phyloP scores from a whole-genome alignment of 2,329 filamentous ascomycete genomes.

The Fusarium tupiense region DNA sequence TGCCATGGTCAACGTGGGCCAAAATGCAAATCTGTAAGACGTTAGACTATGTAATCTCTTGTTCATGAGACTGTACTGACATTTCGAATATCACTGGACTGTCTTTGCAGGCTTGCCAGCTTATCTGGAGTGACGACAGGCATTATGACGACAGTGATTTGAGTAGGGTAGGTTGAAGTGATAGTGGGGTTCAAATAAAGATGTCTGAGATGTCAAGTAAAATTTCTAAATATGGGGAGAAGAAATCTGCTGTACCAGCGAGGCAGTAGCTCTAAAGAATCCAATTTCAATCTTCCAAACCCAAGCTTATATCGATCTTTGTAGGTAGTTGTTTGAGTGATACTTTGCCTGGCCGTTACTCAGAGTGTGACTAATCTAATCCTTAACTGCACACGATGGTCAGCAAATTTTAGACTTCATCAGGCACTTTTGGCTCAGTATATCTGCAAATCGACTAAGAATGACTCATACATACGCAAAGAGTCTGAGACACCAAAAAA shows the following conservation, averaged over 20 bases:
- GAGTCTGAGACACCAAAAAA: constrained; percentile 14
- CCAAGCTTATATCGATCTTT: background rate
- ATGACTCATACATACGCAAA: constrained; percentile 41
- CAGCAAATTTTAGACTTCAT: constrained; percentile 25
- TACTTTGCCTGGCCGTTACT: constrained; percentile 22
- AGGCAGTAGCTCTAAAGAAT: background rate
- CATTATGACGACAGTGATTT: constrained; percentile 65
- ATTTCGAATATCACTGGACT: constrained; percentile 91
- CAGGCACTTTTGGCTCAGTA: constrained; percentile 15
- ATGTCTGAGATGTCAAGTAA: background rate
- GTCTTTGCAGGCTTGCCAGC: constrained; percentile 87
- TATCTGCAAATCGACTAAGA: constrained; percentile 35
- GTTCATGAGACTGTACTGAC: constrained; percentile 59
- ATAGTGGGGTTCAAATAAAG: constrained; percentile 6
- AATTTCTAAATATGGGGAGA: constrained; percentile 9
- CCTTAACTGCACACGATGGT: constrained; percentile 19
- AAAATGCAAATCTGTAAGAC: constrained; percentile 83
- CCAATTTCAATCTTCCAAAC: constrained; percentile 4
- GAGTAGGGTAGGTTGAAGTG: constrained; percentile 10
- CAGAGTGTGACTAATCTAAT: constrained; percentile 41
- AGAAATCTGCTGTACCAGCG: background rate
- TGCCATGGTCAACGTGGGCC: constrained; percentile 97
- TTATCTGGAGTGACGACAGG: constrained; percentile 91
- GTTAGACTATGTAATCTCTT: background rate
- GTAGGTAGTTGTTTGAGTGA: constrained; percentile 16